Conservation (phyloP, 345 rosid species). For the Punica granatum region DNA sequence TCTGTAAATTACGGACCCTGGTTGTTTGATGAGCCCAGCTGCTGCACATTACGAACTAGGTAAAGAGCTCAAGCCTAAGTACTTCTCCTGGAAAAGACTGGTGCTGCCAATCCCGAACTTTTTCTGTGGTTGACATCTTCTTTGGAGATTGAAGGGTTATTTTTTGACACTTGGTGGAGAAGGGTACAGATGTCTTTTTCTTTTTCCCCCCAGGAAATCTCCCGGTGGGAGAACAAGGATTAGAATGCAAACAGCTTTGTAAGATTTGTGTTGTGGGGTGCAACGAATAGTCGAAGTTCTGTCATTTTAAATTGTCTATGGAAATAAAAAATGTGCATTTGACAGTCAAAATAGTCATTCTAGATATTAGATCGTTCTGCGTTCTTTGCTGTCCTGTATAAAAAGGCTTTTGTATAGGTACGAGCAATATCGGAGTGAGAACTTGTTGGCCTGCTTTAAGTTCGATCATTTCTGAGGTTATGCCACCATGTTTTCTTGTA, state of each 20-base stretch:
- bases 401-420: background rate
- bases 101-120: conserved; percentile 1
- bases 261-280: background rate
- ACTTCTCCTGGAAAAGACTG: background rate
- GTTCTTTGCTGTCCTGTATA: background rate
- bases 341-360: background rate
- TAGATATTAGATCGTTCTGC: background rate
- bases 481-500: background rate
- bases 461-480: background rate
- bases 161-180: conserved; percentile 1
- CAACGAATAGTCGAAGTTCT: background rate
- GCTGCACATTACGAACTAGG: background rate
- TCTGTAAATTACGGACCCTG: background rate
- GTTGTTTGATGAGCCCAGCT: background rate
- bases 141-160: background rate
- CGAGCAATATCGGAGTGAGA: no score
- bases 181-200: background rate
- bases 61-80: background rate
- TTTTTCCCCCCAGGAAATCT: background rate
- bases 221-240: background rate
- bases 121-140: background rate
- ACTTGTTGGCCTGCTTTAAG: background rate
- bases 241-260: background rate
- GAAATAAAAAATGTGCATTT: conserved; percentile 1
- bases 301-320: background rate